Conservation (phyloP, 1,284 basidiomycete species). For the Sanghuangporus baumii region DNA sequence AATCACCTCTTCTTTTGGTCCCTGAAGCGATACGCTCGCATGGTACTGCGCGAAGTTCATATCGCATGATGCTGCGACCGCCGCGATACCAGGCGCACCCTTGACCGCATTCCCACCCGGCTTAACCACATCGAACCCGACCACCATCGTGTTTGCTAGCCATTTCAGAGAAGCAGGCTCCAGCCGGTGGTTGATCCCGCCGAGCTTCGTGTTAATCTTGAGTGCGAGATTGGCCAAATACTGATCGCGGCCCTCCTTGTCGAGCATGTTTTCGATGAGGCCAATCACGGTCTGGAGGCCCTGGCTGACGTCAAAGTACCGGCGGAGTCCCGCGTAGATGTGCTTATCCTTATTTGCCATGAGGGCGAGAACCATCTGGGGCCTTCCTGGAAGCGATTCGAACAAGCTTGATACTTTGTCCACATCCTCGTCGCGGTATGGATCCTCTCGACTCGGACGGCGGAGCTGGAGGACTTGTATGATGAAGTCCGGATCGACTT, state of each 20-base stretch:
- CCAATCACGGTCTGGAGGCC: slow-evolving; percentile 29
- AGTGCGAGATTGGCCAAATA: slow-evolving; percentile 70
- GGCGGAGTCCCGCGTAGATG: slow-evolving; percentile 28
- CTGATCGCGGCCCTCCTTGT: slow-evolving; percentile 52
- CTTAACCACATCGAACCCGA: slow-evolving; percentile 4
- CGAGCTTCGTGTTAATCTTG: slow-evolving; percentile 69
- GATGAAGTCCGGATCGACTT: background rate
- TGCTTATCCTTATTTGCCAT: background rate
- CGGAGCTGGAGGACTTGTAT: background rate
- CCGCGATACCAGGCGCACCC: slow-evolving; percentile 4
- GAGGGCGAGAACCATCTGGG: background rate
- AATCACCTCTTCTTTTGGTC: slow-evolving; percentile 31
- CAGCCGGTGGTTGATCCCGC: slow-evolving; percentile 68
- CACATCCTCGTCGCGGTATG: background rate
- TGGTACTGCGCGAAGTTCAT: background rate
- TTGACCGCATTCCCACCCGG: background rate
- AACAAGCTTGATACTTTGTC: slow-evolving; percentile 35
- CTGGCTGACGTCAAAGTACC: slow-evolving; percentile 36
- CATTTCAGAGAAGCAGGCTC: slow-evolving; percentile 51
- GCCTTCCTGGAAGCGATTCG: slow-evolving; percentile 32
- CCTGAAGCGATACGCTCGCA: background rate
- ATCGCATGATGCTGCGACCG: background rate
- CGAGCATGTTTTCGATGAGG: slow-evolving; percentile 27
- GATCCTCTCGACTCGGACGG: background rate
- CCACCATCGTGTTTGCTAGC: slow-evolving; percentile 73